Evolutionary conservation across 768 basidiomycete genomes (phyloP).

Genomic region (Phanerochaete sordida): DNA sequence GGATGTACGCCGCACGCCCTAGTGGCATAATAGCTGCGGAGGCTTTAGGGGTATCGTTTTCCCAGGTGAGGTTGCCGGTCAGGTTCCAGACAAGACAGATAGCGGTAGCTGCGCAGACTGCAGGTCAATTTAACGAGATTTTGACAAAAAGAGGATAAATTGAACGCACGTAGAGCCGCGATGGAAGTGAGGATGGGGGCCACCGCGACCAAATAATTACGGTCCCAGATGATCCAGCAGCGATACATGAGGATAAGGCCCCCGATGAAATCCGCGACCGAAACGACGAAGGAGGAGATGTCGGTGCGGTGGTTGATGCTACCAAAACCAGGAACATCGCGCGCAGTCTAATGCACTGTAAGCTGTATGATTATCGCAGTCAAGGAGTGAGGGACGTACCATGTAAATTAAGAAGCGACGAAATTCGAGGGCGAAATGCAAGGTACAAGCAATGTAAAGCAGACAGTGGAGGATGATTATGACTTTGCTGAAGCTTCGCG

Average conservation of each 20-base stretch:
- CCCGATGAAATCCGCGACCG: slow-evolving; percentile 32
- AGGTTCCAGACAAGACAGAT: too few relatives aligned
- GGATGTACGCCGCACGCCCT: slow-evolving; percentile 30
- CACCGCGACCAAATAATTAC: slow-evolving; percentile 29
- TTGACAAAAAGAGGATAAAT: too few relatives aligned
- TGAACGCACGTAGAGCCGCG: neutral
- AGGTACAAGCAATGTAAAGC: slow-evolving; percentile 31
- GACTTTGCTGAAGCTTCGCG: neutral
- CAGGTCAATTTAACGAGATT: too few relatives aligned
- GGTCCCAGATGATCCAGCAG: slow-evolving; percentile 39
- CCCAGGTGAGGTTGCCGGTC: neutral
- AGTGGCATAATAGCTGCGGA: slow-evolving; percentile 33
- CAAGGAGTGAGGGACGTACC: slow-evolving; percentile 17
- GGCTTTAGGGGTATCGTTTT: slow-evolving; percentile 17
- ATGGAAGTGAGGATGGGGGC: slow-evolving; percentile 28
- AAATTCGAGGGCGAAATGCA: slow-evolving; percentile 33
- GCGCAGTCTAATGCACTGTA: neutral
- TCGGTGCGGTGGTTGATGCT: slow-evolving; percentile 27
- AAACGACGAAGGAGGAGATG: slow-evolving; percentile 35
- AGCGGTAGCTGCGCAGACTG: neutral
- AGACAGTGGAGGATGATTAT: neutral
- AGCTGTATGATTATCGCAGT: neutral
- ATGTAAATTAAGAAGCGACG: slow-evolving; percentile 30
- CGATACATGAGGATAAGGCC: slow-evolving; percentile 37
- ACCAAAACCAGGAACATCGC: slow-evolving; percentile 13